Percentiles rank a stretch among this genome's conserved stretches.
Conservation (phyloP, 805 yeast genomes). For the Starmerella tilneyi region DNA sequence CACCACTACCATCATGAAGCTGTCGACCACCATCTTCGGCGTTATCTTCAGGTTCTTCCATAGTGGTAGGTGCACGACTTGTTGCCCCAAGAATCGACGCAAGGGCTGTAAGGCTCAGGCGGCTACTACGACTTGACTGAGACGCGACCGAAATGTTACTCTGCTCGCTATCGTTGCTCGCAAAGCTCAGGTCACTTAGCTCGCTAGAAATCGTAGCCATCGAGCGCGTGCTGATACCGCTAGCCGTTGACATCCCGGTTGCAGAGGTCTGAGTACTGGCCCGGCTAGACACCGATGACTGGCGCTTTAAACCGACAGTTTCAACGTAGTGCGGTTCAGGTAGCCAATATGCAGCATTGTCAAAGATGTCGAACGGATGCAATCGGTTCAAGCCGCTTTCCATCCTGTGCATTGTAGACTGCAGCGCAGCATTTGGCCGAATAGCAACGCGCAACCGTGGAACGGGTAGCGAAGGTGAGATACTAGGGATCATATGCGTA, state of each 20-base stretch:
- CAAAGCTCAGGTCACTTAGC: not conserved
- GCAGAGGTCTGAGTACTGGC: not conserved
- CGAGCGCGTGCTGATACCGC: not conserved
- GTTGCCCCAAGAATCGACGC: not conserved
- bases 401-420: constrained; percentile 4
- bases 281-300: not conserved
- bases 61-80: no score
- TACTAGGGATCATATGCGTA: constrained; percentile 16
- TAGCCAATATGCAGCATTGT: constrained; percentile 31
- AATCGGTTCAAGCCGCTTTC: constrained; percentile 23
- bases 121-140: not conserved
- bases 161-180: constrained; percentile 1
- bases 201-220: not conserved
- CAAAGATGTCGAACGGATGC: constrained; percentile 33
- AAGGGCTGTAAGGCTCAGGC: not conserved
- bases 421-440: constrained; percentile 10
- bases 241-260: not conserved
- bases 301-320: not conserved
- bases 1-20: not conserved
- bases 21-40: not conserved
- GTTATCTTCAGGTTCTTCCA: not conserved
- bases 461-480: constrained; percentile 28
- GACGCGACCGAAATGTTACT: not conserved
- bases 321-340: not conserved
- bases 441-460: constrained; percentile 28